Evolutionary conservation across 148 eudicot species (phyloP), one percentile per base, ranked within the genome.

Genomic region (Tetragonia tetragonoides): DNA sequence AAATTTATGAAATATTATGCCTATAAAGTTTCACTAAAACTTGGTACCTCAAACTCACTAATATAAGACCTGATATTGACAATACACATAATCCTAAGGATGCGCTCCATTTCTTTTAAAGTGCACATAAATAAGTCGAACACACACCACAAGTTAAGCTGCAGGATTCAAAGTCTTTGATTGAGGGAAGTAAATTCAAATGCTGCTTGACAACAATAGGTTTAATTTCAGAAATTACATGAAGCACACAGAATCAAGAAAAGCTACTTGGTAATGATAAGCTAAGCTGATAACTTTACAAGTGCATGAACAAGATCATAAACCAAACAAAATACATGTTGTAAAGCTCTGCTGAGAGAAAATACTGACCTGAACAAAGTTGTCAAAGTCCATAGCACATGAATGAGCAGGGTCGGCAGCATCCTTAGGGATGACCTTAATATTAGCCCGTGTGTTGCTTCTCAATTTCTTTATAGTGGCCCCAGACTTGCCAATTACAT

Each of bases 301-400:
- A 34, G 57, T 17, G 17, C 44, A 54, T n/a, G 17, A 77, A 44
- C 71, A 67, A 67, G 53, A 6, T 68, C 47, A 63, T 59, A 56
- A 59, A 28, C 64, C 54, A 68, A 28, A 28, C 56, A 62, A 63
- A 23, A 7, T 16, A 66, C 20, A 66, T 21, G 23, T 21, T 21
- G 20, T 37, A 73, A 39, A 68, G 21, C 10, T 42, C 20, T 46
- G n/a, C 23, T 11, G 37, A 72, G 46, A 60, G 34, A 47, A 57
- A 76, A 21, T 59, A 87, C 89, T 56, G 72, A 95, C 99, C 96
- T 81, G 83, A 73, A 93, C 83, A 90, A 95, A 91, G 86, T 93
- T 95, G 88, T 95, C 97, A 75, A 93, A 95, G 51, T 89, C 91
- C 92, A 91, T 83, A 41, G 95, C 99, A 87, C 97, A 93, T 2